Conservation (phyloP, 768 basidiomycete species). For the Amanita pallidorosea region DNA sequence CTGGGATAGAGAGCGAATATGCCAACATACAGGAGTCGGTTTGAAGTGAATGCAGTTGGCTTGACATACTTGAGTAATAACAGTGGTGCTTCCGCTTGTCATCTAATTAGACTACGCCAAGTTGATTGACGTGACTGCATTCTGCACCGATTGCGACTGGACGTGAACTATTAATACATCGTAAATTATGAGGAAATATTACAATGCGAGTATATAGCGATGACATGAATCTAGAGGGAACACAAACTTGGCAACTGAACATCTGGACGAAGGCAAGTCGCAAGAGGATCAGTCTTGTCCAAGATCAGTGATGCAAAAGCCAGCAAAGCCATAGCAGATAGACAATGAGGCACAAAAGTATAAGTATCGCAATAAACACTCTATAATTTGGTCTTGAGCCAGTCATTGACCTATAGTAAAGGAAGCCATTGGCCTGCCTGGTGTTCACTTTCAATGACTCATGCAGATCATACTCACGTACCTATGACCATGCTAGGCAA, state of each 20-base stretch:
- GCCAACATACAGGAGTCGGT: constrained; percentile 64
- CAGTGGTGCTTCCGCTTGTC: too few relatives aligned
- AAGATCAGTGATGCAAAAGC: background rate
- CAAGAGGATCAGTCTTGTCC: background rate
- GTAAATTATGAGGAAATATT: background rate
- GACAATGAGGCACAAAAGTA: background rate
- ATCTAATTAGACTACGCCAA: too few relatives aligned
- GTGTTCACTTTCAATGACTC: constrained; percentile 4
- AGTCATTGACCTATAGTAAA: constrained; percentile 37
- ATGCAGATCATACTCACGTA: constrained; percentile 19
- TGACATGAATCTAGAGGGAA: background rate
- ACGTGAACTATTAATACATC: background rate
- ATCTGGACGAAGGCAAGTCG: background rate
- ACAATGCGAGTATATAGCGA: background rate
- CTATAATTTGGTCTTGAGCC: background rate
- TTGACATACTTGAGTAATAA: background rate
- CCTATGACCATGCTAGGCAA: constrained; percentile 84
- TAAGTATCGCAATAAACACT: constrained; percentile 6
- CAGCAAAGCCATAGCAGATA: constrained; percentile 1
- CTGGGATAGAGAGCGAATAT: constrained; percentile 93
- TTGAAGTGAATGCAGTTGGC: constrained; percentile 15
- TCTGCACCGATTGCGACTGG: background rate
- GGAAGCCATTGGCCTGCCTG: constrained; percentile 78
- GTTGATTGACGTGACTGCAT: background rate
- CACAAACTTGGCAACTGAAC: background rate